Conservation (phyloP, 2,329 filamentous ascomycete genomes). For the Trichoderma guizhouense region DNA sequence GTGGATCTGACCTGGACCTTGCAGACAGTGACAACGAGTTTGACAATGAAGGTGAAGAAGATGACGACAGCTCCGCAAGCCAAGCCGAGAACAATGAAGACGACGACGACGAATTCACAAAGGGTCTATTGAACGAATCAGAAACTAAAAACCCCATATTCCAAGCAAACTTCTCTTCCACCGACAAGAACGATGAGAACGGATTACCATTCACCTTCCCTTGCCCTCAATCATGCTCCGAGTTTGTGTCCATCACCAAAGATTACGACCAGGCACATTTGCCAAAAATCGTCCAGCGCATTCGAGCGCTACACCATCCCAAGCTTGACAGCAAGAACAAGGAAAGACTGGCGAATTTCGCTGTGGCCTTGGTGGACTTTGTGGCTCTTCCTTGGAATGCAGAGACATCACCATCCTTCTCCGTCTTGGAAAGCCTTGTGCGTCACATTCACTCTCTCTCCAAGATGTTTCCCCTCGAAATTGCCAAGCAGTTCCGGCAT, state of each 20-base stretch:
- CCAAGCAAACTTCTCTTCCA: conserved; percentile 42
- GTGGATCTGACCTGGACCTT: conserved; percentile 66
- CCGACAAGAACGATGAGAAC: conserved; percentile 45
- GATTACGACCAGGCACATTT: conserved; percentile 62
- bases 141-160: conserved; percentile 55
- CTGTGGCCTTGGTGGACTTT: conserved; percentile 62
- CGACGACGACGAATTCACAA: conserved; percentile 69
- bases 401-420: conserved; percentile 54
- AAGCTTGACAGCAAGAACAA: conserved; percentile 85
- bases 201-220: conserved; percentile 78
- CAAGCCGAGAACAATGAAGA: conserved; percentile 43
- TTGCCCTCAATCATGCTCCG: conserved; percentile 74
- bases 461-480: conserved; percentile 76
- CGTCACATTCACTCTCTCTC: conserved; percentile 91
- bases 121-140: conserved; percentile 60
- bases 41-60: conserved; percentile 44
- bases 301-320: conserved; percentile 88
- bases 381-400: conserved; percentile 48
- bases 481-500: conserved; percentile 73
- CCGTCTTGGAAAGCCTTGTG: conserved; percentile 72
- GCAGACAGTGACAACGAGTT: conserved; percentile 54
- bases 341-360: conserved; percentile 68
- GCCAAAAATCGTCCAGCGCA: conserved; percentile 79
- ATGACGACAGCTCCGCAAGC: conserved; percentile 35
- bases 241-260: conserved; percentile 66